phyloP scores from a whole-genome alignment of 371 early-diverging fungal genomes.

The Mucor indicus region DNA sequence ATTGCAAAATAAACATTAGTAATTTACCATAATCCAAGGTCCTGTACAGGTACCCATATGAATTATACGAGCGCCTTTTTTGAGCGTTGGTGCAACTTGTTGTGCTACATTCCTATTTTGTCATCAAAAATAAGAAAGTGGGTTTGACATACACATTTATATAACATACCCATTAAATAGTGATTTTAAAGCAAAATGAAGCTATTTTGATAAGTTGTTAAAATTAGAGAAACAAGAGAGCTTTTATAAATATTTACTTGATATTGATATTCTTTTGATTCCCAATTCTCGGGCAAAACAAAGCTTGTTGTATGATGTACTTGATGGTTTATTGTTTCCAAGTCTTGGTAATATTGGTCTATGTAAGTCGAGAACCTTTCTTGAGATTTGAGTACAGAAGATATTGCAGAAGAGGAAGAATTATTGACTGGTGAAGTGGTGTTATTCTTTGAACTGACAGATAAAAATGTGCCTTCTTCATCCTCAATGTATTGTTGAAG shows the following conservation, averaged over 20 bases:
- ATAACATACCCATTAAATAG: slow-evolving; percentile 14
- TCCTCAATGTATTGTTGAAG: no score
- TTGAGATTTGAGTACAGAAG: no score
- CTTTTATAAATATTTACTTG: slow-evolving; percentile 6
- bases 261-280: slow-evolving; percentile 11
- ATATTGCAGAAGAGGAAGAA: no score
- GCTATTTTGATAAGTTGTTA: no score
- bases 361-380: no score
- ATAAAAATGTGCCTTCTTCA: no score
- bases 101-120: slow-evolving; percentile 17
- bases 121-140: not conserved
- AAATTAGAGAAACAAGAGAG: not conserved
- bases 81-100: slow-evolving; percentile 12
- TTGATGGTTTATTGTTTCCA: no score
- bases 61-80: slow-evolving; percentile 20
- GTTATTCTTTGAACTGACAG: no score
- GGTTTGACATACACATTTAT: not conserved
- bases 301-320: slow-evolving; percentile 16
- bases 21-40: slow-evolving; percentile 20
- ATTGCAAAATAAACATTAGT: not conserved
- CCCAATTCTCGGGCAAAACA: slow-evolving; percentile 23
- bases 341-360: no score
- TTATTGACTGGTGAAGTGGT: no score
- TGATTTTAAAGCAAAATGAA: slow-evolving; percentile 18
- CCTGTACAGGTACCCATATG: slow-evolving; percentile 19